Conservation (phyloP, 805 yeast species). For the Myxozyma neotropica region DNA sequence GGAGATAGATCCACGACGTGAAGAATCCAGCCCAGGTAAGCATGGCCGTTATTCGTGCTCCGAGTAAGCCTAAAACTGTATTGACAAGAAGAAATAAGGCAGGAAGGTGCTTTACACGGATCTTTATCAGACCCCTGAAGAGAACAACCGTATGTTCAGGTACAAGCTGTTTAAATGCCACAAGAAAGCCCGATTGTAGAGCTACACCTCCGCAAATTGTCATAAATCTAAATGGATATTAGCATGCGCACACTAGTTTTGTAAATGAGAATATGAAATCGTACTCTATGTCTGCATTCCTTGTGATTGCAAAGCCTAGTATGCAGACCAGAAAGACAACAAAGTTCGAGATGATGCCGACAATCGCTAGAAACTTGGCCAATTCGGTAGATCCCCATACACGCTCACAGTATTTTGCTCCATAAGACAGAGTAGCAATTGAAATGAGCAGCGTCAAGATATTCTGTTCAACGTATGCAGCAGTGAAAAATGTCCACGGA, state of each 20-base stretch:
- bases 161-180: conserved; percentile 65
- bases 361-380: conserved; percentile 50
- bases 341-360: conserved; percentile 45
- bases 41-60: conserved; percentile 38
- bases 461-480: conserved; percentile 33
- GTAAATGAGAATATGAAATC: neutral
- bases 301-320: conserved; percentile 5
- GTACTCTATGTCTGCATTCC: neutral
- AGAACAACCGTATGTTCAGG: conserved; percentile 61
- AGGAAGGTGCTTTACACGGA: conserved; percentile 48
- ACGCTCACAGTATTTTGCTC: conserved; percentile 67
- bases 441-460: conserved; percentile 42
- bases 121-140: conserved; percentile 51
- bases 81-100: conserved; percentile 45
- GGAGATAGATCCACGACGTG: conserved; percentile 71
- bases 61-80: conserved; percentile 38
- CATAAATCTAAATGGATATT: conserved; percentile 41
- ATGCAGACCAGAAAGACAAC: conserved; percentile 41
- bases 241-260: neutral
- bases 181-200: conserved; percentile 59
- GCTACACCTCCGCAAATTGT: conserved; percentile 60
- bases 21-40: conserved; percentile 54
- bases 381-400: conserved; percentile 64
- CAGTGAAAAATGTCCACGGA: conserved; percentile 34
- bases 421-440: conserved; percentile 48